A percentile compares a stretch with the other conserved stretches of the same genome.
These are phyloP conservation scores for Ustilaginoidea virens DNA, from an alignment of 2,329 filamentous ascomycete species.

Conservation along the genomic window DNA sequence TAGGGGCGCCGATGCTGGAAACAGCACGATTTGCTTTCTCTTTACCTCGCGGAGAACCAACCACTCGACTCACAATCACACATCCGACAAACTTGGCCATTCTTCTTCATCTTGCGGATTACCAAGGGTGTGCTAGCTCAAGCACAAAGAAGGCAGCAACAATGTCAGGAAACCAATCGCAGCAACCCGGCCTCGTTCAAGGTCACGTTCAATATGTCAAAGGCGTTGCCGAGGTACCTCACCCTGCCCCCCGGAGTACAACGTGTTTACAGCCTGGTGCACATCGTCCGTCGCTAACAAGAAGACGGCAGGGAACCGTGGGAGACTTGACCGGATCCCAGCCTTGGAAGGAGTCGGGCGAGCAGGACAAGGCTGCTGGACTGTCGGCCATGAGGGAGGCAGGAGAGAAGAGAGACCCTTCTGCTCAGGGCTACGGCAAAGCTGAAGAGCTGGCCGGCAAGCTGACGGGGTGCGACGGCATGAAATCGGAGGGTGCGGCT, in stretches of 20 bases:
- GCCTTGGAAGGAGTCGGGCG: conserved; percentile 47
- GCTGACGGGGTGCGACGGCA: conserved; percentile 51
- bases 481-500: conserved; percentile 45
- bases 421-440: conserved; percentile 39
- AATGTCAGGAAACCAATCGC: conserved; percentile 3
- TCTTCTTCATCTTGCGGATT: too few relatives aligned
- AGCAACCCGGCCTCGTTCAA: conserved; percentile 43
- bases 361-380: conserved; percentile 47
- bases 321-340: conserved; percentile 46
- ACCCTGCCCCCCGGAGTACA: too few relatives aligned
- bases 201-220: conserved; percentile 55
- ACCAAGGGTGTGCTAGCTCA: too few relatives aligned
- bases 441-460: conserved; percentile 50
- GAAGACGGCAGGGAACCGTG: conserved; percentile 33
- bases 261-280: too few relatives aligned
- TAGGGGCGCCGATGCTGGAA: too few relatives aligned
- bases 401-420: conserved; percentile 36
- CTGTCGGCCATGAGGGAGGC: conserved; percentile 48
- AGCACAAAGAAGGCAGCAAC: not conserved
- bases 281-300: too few relatives aligned
- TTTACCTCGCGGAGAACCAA: too few relatives aligned
- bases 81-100: too few relatives aligned
- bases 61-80: too few relatives aligned
- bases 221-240: conserved; percentile 49
- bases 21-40: too few relatives aligned